Base-by-base conservation (phyloP, 164 flowering plant genomes). In the Aristolochia californica region DNA sequence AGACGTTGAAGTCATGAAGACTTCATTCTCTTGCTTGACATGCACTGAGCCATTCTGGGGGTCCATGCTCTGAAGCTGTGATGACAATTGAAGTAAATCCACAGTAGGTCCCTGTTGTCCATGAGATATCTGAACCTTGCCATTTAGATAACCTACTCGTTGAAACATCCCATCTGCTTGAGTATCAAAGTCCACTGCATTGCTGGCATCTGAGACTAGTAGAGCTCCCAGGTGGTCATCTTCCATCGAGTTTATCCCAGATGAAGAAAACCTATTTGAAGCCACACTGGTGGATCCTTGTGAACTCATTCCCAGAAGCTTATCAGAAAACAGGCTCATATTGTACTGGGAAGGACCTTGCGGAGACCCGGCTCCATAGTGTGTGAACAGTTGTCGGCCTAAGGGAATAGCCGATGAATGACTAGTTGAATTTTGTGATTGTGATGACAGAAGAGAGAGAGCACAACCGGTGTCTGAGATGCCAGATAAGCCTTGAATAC, bases 371-470 rank as follows among this genome's bases (percentile, higher is more conserved):
- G 23, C 26, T 15, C 38, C 62, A 48, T 63, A 71, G 16, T 67
- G 67, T 14, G 65, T 21, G 13, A 68, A 49, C 54, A 66, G 59
- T 13, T 78, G 66, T 13, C 48, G 62, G 44, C 70, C 67, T 55
- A 73, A 56, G 43, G 77, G 70, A 58, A 72, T 70, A 60, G 66
- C 78, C 11, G 82, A 69, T 0, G 71, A 69, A 56, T 67, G 72
- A 60, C 60, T 69, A 53, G n/a, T n/a, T n/a, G 75, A 69, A 59
- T 69, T 76, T 27, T 63, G 75, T 57, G 83, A 67, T 59, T 76
- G 82, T 64, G 78, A 66, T 79, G 89, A 83, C 85, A 81, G 85
- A 80, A 83, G 85, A 83, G 88, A 80, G 88, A 75, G 85, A 83
- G 81, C 88, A 80, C 78, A 64, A 58, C 78, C 74, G n/a, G 84